Evolutionary conservation across 2,329 filamentous ascomycete species (phyloP).

Genomic region (Ciborinia camelliae): DNA sequence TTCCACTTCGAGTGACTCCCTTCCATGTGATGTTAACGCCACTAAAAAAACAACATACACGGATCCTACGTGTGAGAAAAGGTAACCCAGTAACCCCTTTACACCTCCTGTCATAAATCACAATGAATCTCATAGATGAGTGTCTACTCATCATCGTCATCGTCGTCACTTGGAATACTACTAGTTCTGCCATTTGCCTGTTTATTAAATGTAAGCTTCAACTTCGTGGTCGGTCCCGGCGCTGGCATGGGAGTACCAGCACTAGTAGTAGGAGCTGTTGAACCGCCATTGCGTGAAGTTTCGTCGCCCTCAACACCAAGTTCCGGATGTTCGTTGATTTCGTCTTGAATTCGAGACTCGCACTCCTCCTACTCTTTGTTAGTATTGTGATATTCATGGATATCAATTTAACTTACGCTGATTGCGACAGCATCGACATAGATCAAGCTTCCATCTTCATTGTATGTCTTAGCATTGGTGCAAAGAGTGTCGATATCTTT

Average conservation of each 20-base stretch:
- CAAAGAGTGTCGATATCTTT: constrained; percentile 82
- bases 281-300: constrained; percentile 36
- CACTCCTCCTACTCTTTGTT: constrained; percentile 53
- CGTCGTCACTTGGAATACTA: constrained; percentile 51
- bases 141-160: constrained; percentile 36
- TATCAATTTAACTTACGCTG: constrained; percentile 61
- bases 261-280: constrained; percentile 51
- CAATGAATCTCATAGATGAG: constrained; percentile 19
- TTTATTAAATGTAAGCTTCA: constrained; percentile 63
- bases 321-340: constrained; percentile 52
- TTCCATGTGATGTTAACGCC: constrained; percentile 23
- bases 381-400: constrained; percentile 29
- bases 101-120: constrained; percentile 21
- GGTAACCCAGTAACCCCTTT: constrained; percentile 20
- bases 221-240: constrained; percentile 46
- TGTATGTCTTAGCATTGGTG: constrained; percentile 90
- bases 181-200: constrained; percentile 42
- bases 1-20: not conserved
- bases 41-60: constrained; percentile 18
- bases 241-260: constrained; percentile 63
- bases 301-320: constrained; percentile 51
- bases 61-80: constrained; percentile 10
- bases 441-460: constrained; percentile 89
- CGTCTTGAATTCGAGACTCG: constrained; percentile 51
- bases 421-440: constrained; percentile 92